These are phyloP conservation scores for Globisporangium lucens DNA, from an alignment of 352 stramenopile genomes.

Conservation along the genomic window DNA sequence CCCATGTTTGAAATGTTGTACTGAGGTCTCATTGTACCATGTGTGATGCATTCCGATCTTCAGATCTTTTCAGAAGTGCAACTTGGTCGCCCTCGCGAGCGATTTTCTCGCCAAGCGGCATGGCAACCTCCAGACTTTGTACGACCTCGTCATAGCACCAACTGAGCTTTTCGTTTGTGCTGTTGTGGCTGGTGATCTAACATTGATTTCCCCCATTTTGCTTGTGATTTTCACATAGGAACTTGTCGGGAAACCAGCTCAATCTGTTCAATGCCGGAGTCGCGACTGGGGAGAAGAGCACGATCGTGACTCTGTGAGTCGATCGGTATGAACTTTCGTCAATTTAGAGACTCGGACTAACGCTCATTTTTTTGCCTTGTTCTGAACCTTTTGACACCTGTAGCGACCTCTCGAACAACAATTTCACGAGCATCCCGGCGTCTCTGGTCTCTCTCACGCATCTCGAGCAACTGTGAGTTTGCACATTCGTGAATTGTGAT, in stretches of 20 bases:
- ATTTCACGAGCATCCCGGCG: slow-evolving; percentile 4
- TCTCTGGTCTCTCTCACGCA: background rate
- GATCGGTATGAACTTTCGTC: background rate
- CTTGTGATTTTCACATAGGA: background rate
- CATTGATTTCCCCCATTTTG: background rate
- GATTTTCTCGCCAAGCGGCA: background rate
- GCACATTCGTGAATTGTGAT: too few species aligned
- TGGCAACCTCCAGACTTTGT: background rate
- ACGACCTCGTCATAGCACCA: background rate
- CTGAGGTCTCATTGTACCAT: too few species aligned
- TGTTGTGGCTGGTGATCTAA: background rate
- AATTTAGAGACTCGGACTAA: too few species aligned
- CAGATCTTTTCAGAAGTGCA: slow-evolving; percentile 3
- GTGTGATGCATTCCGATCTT: background rate
- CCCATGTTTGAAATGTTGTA: background rate
- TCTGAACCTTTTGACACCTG: too few species aligned
- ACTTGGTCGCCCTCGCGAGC: background rate
- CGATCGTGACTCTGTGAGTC: background rate
- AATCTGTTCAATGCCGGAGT: background rate
- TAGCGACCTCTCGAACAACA: background rate
- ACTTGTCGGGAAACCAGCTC: background rate
- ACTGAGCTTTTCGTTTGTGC: background rate
- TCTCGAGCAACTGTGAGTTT: slow-evolving; percentile 1
- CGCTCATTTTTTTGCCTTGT: too few species aligned
- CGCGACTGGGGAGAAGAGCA: background rate